Evolutionary conservation across 2,329 filamentous ascomycete genomes (phyloP).

Genomic region (Fusarium veterinarium): DNA sequence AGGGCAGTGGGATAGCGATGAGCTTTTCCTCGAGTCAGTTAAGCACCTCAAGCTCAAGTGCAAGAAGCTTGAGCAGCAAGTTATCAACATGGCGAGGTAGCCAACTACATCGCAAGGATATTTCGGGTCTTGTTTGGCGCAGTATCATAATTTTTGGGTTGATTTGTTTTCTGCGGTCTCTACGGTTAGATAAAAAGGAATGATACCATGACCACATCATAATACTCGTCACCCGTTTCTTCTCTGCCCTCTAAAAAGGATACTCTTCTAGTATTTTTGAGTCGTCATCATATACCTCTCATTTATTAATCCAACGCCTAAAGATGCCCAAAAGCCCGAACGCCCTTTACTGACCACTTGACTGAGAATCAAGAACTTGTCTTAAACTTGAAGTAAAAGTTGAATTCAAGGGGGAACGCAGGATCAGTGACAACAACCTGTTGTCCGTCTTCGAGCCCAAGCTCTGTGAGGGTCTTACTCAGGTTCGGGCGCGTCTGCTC

Average conservation of each 20-base stretch:
- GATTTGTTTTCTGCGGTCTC: constrained; percentile 37
- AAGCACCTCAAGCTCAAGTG: constrained; percentile 89
- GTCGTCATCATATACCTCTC: constrained; percentile 7
- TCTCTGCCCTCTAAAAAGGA: constrained; percentile 40
- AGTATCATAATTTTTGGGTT: constrained; percentile 39
- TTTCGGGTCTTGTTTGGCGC: constrained; percentile 37
- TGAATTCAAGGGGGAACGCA: constrained; percentile 81
- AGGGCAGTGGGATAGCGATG: constrained; percentile 93
- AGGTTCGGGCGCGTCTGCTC: constrained; percentile 87
- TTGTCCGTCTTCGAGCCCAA: constrained; percentile 80
- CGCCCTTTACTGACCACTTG: constrained; percentile 22
- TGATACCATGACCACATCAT: constrained; percentile 50
- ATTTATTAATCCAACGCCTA: constrained; percentile 43
- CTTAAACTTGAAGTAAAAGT: constrained; percentile 65
- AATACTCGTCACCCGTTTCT: constrained; percentile 19
- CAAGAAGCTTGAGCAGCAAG: constrained; percentile 75
- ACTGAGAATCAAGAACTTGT: constrained; percentile 16
- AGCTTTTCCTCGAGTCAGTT: constrained; percentile 90
- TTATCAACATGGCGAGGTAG: constrained; percentile 71
- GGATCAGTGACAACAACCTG: constrained; percentile 93
- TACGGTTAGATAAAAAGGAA: constrained; percentile 49
- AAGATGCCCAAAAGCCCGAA: constrained; percentile 42
- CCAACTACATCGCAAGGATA: constrained; percentile 27
- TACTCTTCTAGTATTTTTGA: constrained; percentile 45
- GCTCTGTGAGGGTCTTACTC: constrained; percentile 77